Percentiles rank a stretch among this genome's conserved stretches.
Conservation (phyloP, 2,329 filamentous ascomycete species). For the Diaporthe destruens region DNA sequence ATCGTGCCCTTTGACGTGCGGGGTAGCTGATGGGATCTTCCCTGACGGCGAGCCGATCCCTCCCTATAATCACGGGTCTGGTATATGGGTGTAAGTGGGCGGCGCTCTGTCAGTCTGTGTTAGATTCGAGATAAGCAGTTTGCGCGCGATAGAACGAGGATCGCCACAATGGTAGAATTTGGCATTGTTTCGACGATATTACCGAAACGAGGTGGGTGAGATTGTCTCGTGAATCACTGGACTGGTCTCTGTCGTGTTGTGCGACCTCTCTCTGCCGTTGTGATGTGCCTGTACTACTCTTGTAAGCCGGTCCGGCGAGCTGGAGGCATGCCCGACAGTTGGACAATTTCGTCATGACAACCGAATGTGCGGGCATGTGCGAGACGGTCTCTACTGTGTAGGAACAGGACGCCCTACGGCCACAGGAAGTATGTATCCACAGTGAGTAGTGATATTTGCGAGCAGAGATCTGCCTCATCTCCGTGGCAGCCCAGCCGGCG, state of each 20-base stretch:
- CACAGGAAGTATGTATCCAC: background rate
- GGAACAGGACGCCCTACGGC: background rate
- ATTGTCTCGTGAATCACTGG: conserved; percentile 21
- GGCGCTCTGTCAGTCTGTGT: too few relatives aligned
- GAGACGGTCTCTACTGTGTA: conserved; percentile 5
- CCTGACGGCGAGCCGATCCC: conserved; percentile 32
- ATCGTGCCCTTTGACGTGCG: conserved; percentile 38
- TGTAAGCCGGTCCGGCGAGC: background rate
- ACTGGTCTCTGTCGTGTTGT: conserved; percentile 12
- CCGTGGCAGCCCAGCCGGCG: conserved; percentile 5
- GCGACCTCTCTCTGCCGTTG: too few relatives aligned
- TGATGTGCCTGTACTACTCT: background rate
- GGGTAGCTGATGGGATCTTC: conserved; percentile 40
- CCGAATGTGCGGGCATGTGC: background rate
- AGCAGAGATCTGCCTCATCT: conserved; percentile 2
- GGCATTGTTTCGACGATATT: conserved; percentile 26
- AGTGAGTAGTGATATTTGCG: conserved; percentile 3
- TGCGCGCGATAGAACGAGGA: conserved; percentile 1
- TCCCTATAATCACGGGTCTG: conserved; percentile 33
- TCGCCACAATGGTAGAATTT: conserved; percentile 20
- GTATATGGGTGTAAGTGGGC: conserved; percentile 20
- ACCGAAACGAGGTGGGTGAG: conserved; percentile 26
- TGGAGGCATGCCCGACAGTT: background rate
- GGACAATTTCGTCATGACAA: conserved; percentile 15
- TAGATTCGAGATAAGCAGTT: conserved; percentile 33